phyloP scores from a whole-genome alignment of 108 stramenopile genomes.

The Nitzschia putrida region DNA sequence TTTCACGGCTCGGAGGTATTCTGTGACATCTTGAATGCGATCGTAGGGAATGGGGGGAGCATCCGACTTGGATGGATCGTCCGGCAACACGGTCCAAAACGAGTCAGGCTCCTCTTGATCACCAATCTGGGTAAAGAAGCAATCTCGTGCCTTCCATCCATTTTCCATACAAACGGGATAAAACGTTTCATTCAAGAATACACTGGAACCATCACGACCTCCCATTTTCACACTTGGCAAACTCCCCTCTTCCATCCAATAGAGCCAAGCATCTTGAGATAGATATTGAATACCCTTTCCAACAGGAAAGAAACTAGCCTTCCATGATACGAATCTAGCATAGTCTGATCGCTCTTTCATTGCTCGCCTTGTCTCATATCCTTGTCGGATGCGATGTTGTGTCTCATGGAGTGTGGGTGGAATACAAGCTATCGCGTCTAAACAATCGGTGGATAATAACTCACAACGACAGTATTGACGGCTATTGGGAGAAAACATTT shows the following conservation, averaged over 20 bases:
- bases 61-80: background rate
- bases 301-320: background rate
- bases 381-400: slow-evolving; percentile 1
- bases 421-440: slow-evolving; percentile 16
- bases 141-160: background rate
- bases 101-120: slow-evolving; percentile 11
- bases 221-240: too few species aligned
- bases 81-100: background rate
- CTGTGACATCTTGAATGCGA: background rate
- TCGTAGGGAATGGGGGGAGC: slow-evolving; percentile 4
- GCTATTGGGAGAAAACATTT: too few species aligned
- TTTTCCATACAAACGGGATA: slow-evolving; percentile 21
- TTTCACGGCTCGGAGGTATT: background rate
- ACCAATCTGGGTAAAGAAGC: slow-evolving; percentile 2
- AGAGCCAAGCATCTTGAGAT: slow-evolving; percentile 5
- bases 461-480: slow-evolving; percentile 16
- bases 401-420: slow-evolving; percentile 1
- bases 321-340: background rate
- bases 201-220: background rate
- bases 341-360: slow-evolving; percentile 19
- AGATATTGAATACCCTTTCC: slow-evolving; percentile 24
- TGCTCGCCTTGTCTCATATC: slow-evolving; percentile 3
- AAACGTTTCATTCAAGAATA: slow-evolving; percentile 14
- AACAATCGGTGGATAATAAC: slow-evolving; percentile 28
- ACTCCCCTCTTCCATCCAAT: slow-evolving; percentile 7